Conservation (phyloP, 108 stramenopile species). For the Cyclotella cryptica region DNA sequence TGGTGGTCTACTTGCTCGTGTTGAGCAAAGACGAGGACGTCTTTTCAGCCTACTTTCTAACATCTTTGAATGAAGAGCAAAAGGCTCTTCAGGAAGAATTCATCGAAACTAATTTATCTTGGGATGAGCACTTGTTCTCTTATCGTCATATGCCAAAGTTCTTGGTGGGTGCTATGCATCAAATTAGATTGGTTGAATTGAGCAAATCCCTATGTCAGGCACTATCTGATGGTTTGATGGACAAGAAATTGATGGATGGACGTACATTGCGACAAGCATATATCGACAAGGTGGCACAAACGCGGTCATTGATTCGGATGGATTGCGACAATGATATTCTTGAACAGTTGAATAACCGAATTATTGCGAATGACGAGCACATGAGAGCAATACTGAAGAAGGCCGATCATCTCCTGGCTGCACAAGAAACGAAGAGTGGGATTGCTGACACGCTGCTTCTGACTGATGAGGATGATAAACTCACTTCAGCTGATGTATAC, state of each 20-base stretch:
- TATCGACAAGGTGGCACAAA: conserved; percentile 11
- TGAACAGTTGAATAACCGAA: neutral
- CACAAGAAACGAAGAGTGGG: too few relatives aligned
- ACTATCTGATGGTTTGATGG: conserved; percentile 2
- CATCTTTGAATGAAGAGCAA: neutral
- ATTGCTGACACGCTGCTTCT: neutral
- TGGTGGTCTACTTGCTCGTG: too few relatives aligned
- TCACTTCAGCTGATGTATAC: conserved; percentile 9
- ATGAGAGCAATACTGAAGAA: conserved; percentile 1
- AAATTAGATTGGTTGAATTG: conserved; percentile 14
- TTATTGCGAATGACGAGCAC: neutral
- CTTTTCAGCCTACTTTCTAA: too few relatives aligned
- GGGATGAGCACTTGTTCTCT: conserved; percentile 18
- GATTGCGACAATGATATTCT: conserved; percentile 3
- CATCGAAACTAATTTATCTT: conserved; percentile 6
- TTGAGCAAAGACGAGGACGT: too few relatives aligned
- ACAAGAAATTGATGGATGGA: conserved; percentile 18
- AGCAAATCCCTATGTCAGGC: conserved; percentile 8
- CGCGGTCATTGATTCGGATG: conserved; percentile 7
- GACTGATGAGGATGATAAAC: conserved; percentile 9
- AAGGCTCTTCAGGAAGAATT: conserved; percentile 9
- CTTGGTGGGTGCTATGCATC: conserved; percentile 14
- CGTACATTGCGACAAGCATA: conserved; percentile 9
- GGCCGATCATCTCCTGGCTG: neutral
- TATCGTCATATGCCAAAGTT: conserved; percentile 9